These are phyloP conservation scores for Phytopythium oedochilum DNA, from an alignment of 352 stramenopile species.

Conservation along the genomic window DNA sequence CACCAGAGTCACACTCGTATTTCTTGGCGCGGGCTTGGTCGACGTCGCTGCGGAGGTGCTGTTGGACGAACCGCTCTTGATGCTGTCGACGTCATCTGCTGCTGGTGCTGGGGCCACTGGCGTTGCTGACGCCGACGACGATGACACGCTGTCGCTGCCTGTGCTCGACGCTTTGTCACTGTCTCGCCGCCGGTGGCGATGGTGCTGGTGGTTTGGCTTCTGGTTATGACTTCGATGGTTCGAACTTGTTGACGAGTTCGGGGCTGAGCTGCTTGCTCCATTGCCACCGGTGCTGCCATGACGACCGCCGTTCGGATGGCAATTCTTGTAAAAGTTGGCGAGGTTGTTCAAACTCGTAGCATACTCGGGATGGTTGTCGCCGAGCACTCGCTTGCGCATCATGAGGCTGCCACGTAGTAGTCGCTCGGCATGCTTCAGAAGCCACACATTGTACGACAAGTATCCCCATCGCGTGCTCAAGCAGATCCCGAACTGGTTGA, in stretches of 20 bases:
- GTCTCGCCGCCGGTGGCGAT: slow-evolving; percentile 2
- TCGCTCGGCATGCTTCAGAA: slow-evolving; percentile 67
- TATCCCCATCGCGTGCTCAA: slow-evolving; percentile 69
- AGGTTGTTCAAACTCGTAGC: slow-evolving; percentile 82
- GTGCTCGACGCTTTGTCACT: slow-evolving; percentile 15
- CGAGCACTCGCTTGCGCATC: slow-evolving; percentile 70
- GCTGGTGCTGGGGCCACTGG: background rate
- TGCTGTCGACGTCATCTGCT: slow-evolving; percentile 11
- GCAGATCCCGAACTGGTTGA: slow-evolving; percentile 80
- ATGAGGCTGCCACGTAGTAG: slow-evolving; percentile 63
- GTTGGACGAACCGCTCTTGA: slow-evolving; percentile 3
- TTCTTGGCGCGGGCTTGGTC: background rate
- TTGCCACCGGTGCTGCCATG: background rate
- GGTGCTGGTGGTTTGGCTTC: background rate
- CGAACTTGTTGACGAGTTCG: background rate
- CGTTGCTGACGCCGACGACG: slow-evolving; percentile 1
- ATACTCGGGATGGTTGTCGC: slow-evolving; percentile 72
- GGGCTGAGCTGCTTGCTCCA: background rate
- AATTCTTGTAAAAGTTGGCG: slow-evolving; percentile 85
- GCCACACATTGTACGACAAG: slow-evolving; percentile 67
- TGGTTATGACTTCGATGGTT: background rate
- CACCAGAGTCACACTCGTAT: background rate
- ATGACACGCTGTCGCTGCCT: slow-evolving; percentile 21
- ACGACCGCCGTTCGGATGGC: slow-evolving; percentile 5
- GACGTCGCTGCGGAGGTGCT: background rate